A percentile compares a stretch with the other conserved stretches of the same genome.
phyloP scores from a whole-genome alignment of 2,329 filamentous ascomycete genomes.

The Sporothrix pseudoabietina region DNA sequence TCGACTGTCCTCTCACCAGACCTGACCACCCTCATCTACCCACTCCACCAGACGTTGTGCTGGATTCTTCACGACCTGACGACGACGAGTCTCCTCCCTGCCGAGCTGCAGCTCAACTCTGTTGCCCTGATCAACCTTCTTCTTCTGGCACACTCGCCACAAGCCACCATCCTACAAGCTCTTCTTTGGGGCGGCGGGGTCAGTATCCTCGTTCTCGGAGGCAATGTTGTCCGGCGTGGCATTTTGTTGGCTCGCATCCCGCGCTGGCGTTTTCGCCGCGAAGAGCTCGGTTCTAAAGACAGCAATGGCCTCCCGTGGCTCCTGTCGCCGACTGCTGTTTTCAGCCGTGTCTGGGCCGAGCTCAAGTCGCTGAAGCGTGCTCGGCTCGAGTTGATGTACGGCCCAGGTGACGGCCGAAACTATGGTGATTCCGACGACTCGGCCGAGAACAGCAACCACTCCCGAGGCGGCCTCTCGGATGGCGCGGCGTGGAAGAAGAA shows the following conservation, averaged over 20 bases:
- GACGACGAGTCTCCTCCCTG: conserved; percentile 81
- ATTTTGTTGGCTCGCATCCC: conserved; percentile 85
- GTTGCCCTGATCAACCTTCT: conserved; percentile 79
- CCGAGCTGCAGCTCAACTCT: conserved; percentile 86
- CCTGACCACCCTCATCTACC: conserved; percentile 60
- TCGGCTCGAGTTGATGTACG: conserved; percentile 42
- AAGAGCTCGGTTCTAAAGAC: conserved; percentile 44
- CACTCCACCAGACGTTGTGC: conserved; percentile 78
- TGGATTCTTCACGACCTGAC: conserved; percentile 76
- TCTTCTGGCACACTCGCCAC: conserved; percentile 75
- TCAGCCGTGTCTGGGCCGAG: conserved; percentile 42
- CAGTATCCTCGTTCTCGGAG: conserved; percentile 71
- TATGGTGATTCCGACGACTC: background rate
- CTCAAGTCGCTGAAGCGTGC: conserved; percentile 38
- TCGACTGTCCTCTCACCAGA: conserved; percentile 34
- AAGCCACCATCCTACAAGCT: conserved; percentile 80
- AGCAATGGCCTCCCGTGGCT: conserved; percentile 34
- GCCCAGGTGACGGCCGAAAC: conserved; percentile 33
- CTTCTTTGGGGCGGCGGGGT: conserved; percentile 85
- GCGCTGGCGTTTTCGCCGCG: conserved; percentile 80
- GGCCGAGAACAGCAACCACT: background rate
- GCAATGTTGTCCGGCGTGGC: conserved; percentile 76
- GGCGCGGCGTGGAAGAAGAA: background rate
- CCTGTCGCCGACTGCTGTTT: conserved; percentile 38
- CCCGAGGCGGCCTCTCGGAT: background rate